A percentile compares a stretch with the other conserved stretches of the same genome.
These are phyloP conservation scores for Aspergillus mulundensis DNA, from an alignment of 495 filamentous ascomycete species.

Conservation along the genomic window DNA sequence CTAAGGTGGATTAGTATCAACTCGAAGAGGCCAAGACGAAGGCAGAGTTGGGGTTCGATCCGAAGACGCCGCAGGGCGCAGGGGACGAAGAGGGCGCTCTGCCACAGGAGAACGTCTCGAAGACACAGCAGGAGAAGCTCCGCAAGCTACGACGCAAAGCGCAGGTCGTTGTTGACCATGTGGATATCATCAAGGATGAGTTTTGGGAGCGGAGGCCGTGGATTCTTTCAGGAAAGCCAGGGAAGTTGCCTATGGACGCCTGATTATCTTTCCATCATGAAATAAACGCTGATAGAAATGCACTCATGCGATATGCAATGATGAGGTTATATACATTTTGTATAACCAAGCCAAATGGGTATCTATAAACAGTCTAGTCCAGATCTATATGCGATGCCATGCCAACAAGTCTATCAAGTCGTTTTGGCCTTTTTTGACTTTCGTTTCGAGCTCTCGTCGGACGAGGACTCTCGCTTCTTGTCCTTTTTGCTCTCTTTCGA, in stretches of 20 bases:
- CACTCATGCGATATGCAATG: too few relatives aligned
- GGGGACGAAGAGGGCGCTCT: slow-evolving; percentile 16
- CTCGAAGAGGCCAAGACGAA: slow-evolving; percentile 23
- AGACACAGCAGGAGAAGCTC: slow-evolving; percentile 73
- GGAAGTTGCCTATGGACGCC: slow-evolving; percentile 57
- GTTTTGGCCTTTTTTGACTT: slow-evolving; percentile 34
- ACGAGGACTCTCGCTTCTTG: slow-evolving; percentile 19
- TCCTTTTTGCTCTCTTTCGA: slow-evolving; percentile 18
- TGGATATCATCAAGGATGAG: slow-evolving; percentile 89
- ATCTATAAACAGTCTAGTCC: slow-evolving; percentile 22
- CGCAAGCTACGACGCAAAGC: slow-evolving; percentile 72
- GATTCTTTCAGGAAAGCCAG: slow-evolving; percentile 73
- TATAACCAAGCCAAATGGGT: slow-evolving; percentile 24
- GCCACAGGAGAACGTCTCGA: slow-evolving; percentile 49
- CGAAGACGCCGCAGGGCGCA: neutral
- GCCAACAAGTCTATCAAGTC: slow-evolving; percentile 22
- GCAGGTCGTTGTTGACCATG: slow-evolving; percentile 71
- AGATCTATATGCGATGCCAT: slow-evolving; percentile 14
- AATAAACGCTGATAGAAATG: neutral
- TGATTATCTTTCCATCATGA: slow-evolving; percentile 11
- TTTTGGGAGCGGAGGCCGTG: slow-evolving; percentile 88
- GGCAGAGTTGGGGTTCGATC: slow-evolving; percentile 15
- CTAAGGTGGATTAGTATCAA: slow-evolving; percentile 31
- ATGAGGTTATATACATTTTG: neutral
- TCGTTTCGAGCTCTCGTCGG: slow-evolving; percentile 16